Percentiles rank a stretch among this genome's conserved stretches.
Evolutionary conservation across 305 asterid species (phyloP).

Genomic region (Fraxinus angustifolia): DNA sequence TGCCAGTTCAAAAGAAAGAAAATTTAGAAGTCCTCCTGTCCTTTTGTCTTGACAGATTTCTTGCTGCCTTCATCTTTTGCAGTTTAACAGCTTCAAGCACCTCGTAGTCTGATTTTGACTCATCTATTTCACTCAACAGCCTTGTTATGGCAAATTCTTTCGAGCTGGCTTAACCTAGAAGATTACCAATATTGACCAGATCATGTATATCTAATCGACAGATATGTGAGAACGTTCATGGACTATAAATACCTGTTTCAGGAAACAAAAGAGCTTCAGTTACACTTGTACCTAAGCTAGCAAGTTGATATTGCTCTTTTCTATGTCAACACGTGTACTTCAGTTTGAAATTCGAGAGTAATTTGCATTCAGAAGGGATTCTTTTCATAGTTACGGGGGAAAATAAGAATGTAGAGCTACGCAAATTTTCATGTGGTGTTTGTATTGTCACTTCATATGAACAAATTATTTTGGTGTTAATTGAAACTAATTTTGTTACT

Average conservation of each 20-base stretch:
- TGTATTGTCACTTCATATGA: neutral
- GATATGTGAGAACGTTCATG: neutral
- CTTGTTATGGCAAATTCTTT: neutral
- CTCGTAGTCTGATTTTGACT: neutral
- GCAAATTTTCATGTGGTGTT: neutral
- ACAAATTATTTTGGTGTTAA: conserved; percentile 2
- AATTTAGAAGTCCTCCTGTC: neutral
- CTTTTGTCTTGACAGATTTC: neutral
- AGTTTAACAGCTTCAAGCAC: neutral
- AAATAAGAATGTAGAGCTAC: neutral
- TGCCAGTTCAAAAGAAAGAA: neutral
- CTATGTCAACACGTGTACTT: neutral
- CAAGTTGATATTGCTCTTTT: neutral
- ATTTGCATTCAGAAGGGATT: neutral
- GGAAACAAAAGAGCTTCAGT: neutral
- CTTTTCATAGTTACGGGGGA: neutral
- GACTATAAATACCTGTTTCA: neutral
- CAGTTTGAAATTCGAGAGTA: neutral
- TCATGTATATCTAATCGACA: neutral
- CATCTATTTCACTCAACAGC: neutral
- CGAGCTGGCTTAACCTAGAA: neutral
- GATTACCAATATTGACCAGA: neutral
- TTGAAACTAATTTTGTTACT: neutral
- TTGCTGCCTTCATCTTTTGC: neutral
- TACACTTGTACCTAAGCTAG: neutral